A percentile compares a stretch with the other conserved stretches of the same genome.
These are phyloP conservation scores for Fusarium sp. DNA, from an alignment of 2,329 filamentous ascomycete genomes.

Conservation along the genomic window DNA sequence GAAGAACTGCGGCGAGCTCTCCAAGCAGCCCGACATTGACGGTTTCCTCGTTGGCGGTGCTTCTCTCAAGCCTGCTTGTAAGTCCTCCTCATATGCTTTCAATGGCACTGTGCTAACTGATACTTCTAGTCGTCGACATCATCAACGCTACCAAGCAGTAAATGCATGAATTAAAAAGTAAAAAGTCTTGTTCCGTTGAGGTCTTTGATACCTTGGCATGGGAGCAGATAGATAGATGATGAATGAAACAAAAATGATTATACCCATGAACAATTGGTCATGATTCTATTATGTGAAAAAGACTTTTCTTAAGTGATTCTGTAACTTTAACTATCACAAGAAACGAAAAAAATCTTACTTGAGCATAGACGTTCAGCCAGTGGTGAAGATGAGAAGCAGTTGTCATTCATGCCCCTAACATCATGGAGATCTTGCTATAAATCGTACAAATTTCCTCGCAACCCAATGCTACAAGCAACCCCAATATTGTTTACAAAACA, in stretches of 20 bases:
- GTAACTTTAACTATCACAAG: not conserved
- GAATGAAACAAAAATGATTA: constrained; percentile 40
- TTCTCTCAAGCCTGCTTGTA: constrained; percentile 95
- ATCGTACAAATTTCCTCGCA: constrained; percentile 43
- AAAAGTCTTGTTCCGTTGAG: constrained; percentile 17
- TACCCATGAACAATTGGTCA: constrained; percentile 26
- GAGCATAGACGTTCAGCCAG: not conserved
- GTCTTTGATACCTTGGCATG: constrained; percentile 10
- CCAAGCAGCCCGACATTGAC: constrained; percentile 94
- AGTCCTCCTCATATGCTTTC: constrained; percentile 51
- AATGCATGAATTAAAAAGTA: constrained; percentile 38
- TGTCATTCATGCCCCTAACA: constrained; percentile 23
- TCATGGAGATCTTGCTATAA: constrained; percentile 38
- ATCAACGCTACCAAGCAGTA: constrained; percentile 65
- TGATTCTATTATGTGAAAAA: not conserved
- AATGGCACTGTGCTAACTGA: not conserved
- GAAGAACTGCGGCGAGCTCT: constrained; percentile 96
- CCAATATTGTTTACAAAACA: constrained; percentile 42
- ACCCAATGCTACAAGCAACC: constrained; percentile 42
- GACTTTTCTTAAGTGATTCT: not conserved
- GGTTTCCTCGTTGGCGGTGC: constrained; percentile 97
- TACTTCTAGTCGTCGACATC: constrained; percentile 63
- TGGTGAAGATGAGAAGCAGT: constrained; percentile 3
- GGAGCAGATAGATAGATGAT: constrained; percentile 35
- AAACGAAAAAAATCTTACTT: not conserved